Evolutionary conservation across 139 green algal species (phyloP).

Genomic region (Ulvella scutata): DNA sequence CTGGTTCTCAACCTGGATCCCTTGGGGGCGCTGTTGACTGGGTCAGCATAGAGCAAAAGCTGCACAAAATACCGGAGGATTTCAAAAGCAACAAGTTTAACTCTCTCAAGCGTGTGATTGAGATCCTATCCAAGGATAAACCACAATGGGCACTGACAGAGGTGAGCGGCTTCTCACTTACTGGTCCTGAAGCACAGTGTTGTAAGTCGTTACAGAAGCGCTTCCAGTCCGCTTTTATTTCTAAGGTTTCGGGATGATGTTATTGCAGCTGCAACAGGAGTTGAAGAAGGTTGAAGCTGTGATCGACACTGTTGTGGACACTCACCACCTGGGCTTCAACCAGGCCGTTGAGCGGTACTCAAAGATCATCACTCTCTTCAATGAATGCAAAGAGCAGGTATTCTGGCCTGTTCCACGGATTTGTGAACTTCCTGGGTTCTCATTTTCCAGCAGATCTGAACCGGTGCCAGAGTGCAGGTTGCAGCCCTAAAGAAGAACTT

Average conservation of each 20-base stretch:
- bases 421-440: background rate
- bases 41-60: background rate
- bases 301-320: background rate
- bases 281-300: background rate
- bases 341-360: background rate
- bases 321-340: background rate
- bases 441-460: background rate
- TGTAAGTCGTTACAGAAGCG: too few relatives aligned
- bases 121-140: background rate
- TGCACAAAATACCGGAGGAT: background rate
- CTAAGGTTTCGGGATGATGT: background rate
- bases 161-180: too few relatives aligned
- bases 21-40: background rate
- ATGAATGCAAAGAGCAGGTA: background rate
- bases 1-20: too few relatives aligned
- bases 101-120: background rate
- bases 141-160: background rate
- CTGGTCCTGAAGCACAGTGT: too few relatives aligned
- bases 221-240: background rate
- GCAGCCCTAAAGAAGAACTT: background rate
- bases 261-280: background rate
- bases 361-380: constrained; percentile 1
- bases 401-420: background rate
- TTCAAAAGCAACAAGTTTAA: constrained; percentile 3
- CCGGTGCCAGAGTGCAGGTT: background rate